Evolutionary conservation across 2,329 filamentous ascomycete genomes (phyloP), one percentile per base, ranked within the genome.

Genomic region (Xylariomycetidae sp.): DNA sequence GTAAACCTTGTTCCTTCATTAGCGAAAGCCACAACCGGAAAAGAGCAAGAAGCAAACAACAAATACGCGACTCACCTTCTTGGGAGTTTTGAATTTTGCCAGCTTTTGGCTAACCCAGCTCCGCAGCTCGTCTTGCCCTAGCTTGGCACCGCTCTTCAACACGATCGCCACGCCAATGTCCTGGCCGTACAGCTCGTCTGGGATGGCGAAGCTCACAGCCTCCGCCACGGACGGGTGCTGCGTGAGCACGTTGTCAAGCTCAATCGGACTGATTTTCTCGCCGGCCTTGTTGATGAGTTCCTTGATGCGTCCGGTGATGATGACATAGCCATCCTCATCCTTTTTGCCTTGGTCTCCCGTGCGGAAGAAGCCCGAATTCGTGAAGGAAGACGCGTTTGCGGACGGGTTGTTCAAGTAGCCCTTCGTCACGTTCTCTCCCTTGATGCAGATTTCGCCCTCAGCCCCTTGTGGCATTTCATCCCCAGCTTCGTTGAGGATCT

Each of bases 251-350:
- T 93, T 93, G 66, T 93, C 86, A 20, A 93, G 69, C 63, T 93
- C 86, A 35, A 92, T 89, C 1, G 87, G 86, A 46, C 79, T 85
- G 55, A 93, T 92, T 67, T 92, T 92, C 65, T 93, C 86, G 39
- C 86, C 86, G 35, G 83, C 85, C 62, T 90, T 89, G 63, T 88
- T 88, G 68, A 94, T 93, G 32, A 94, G 69, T 62, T 94, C 87
- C 70, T 94, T 94, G 64, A 93, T 93, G 33, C 87, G 73, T n/a
- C 87, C 87, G 0, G 87, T 93, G 60, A 94, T 90, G 52, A 85
- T 72, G 9, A 94, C 66, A 54, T 92, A 93, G 39, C 85, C 85
- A 47, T 92, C 84, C 37, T 76, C 64, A 50, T 93, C 86, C 55
- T 77, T 72, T 62, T 82, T 84, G 31, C 87, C 87, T 59, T 93